phyloP scores from a whole-genome alignment of 176 grass and related monocot species.

The Carex pumila region DNA sequence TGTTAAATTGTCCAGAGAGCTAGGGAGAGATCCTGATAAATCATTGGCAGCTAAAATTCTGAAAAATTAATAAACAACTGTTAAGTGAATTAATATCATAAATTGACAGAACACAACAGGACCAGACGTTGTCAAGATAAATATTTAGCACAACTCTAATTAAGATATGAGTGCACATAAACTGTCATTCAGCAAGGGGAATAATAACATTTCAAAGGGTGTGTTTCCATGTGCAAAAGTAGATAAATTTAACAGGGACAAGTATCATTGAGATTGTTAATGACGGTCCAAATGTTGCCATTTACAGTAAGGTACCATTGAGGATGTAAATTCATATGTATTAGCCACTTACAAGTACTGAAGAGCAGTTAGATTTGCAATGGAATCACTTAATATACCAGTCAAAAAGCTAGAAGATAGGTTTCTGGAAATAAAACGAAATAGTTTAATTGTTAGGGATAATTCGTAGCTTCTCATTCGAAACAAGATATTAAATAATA shows the following conservation, averaged over 20 bases:
- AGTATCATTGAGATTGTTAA: too few species aligned
- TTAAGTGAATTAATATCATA: background rate
- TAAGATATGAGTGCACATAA: too few species aligned
- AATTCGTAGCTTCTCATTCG: too few species aligned
- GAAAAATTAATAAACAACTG: background rate
- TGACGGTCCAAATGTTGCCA: too few species aligned
- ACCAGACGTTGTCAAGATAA: too few species aligned
- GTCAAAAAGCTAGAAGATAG: conserved; percentile 23
- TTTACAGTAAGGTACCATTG: too few species aligned
- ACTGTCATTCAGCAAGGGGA: too few species aligned
- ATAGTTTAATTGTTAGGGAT: background rate
- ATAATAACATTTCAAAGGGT: too few species aligned
- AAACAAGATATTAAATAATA: too few species aligned
- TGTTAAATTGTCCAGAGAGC: background rate
- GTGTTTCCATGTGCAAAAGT: too few species aligned
- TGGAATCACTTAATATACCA: conserved; percentile 7
- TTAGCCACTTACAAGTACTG: conserved; percentile 35
- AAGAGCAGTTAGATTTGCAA: conserved; percentile 30
- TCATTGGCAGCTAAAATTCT: background rate
- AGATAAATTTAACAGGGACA: too few species aligned
- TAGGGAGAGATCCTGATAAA: background rate
- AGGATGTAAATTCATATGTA: too few species aligned
- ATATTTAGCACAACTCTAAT: background rate
- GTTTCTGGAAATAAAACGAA: conserved; percentile 30
- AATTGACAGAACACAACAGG: background rate